Evolutionary conservation across 768 basidiomycete genomes (phyloP).

Genomic region (Trametes cubensis): DNA sequence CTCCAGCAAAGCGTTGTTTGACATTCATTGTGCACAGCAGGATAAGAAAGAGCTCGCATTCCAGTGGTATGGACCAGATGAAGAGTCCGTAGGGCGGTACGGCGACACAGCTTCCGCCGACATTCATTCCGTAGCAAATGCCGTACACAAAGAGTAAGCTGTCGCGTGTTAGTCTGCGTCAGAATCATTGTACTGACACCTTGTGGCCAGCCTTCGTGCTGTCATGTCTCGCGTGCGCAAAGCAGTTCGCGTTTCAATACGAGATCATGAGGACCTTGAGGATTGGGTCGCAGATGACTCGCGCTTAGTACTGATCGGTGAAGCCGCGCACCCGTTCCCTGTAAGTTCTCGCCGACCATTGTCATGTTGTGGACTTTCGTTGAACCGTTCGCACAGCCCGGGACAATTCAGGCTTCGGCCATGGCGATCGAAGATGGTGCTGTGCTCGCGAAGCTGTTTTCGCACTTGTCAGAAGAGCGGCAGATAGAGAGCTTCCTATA

Average conservation of each 20-base stretch:
- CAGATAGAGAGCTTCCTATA: conserved; percentile 38
- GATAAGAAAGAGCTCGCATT: conserved; percentile 4
- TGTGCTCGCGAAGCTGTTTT: conserved; percentile 43
- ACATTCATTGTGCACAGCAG: neutral
- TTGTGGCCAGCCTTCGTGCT: conserved; percentile 18
- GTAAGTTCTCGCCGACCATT: conserved; percentile 24
- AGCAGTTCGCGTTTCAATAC: conserved; percentile 27
- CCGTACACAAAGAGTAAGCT: neutral
- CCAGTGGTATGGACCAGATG: conserved; percentile 16
- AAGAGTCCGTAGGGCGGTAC: neutral
- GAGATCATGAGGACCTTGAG: conserved; percentile 30
- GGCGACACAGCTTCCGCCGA: conserved; percentile 4
- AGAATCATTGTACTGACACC: neutral
- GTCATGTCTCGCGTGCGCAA: conserved; percentile 14
- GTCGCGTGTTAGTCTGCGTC: neutral
- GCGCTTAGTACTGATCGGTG: conserved; percentile 37
- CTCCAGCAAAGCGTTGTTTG: too few relatives aligned
- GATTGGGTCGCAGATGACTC: conserved; percentile 39
- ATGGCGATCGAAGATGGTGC: conserved; percentile 45
- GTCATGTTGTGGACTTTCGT: neutral
- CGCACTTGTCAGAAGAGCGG: conserved; percentile 33
- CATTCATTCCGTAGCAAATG: neutral
- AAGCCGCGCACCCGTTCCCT: conserved; percentile 42
- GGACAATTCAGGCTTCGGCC: conserved; percentile 36
- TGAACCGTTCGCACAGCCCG: conserved; percentile 34